Evolutionary conservation across 2,329 filamentous ascomycete species (phyloP).

Genomic region (Simplicillium sp.): DNA sequence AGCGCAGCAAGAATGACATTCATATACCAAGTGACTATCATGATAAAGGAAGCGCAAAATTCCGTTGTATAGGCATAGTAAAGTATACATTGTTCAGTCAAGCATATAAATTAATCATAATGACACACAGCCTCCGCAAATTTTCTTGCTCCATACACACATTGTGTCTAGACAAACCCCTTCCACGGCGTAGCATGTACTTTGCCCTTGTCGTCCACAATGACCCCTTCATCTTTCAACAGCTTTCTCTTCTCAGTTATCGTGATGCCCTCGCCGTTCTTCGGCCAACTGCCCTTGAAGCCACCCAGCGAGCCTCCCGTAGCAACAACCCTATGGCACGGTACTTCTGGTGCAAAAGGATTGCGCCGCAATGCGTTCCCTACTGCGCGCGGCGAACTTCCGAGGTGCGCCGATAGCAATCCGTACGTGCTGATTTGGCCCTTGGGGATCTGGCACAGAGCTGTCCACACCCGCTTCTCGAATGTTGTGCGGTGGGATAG

Average conservation of each 20-base stretch:
- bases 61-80: no score
- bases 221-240: slow-evolving; percentile 54
- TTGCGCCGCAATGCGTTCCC: slow-evolving; percentile 71
- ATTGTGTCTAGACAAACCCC: not conserved
- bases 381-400: slow-evolving; percentile 65
- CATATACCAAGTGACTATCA: no score
- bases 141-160: no score
- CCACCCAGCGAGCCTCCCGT: slow-evolving; percentile 62
- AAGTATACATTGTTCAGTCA: no score
- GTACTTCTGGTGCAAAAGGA: slow-evolving; percentile 73
- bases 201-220: slow-evolving; percentile 49
- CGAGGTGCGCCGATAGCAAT: slow-evolving; percentile 56
- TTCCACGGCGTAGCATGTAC: slow-evolving; percentile 48
- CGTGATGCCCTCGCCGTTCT: slow-evolving; percentile 51
- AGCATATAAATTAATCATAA: no score
- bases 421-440: slow-evolving; percentile 74
- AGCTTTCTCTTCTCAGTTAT: slow-evolving; percentile 55
- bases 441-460: slow-evolving; percentile 67
- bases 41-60: no score
- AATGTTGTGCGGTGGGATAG: slow-evolving; percentile 37
- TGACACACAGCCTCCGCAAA: no score
- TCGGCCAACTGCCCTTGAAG: slow-evolving; percentile 59
- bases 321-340: slow-evolving; percentile 73
- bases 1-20: no score
- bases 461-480: slow-evolving; percentile 57